These are phyloP conservation scores for Scedosporium dehoogii DNA, from an alignment of 2,329 filamentous ascomycete species.

Conservation along the genomic window DNA sequence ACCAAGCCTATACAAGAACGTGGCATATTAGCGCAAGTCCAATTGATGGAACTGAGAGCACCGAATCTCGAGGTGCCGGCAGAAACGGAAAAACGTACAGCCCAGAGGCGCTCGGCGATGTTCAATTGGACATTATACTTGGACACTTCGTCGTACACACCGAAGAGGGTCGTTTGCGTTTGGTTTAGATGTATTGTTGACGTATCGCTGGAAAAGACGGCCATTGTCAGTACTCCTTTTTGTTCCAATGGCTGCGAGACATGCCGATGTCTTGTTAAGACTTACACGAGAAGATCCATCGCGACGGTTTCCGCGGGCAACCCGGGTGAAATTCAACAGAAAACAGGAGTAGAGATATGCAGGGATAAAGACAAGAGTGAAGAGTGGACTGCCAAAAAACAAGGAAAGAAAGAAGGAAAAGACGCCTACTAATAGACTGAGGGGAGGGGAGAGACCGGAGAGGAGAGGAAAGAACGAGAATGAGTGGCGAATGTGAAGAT, in stretches of 20 bases:
- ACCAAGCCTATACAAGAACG: constrained; percentile 56
- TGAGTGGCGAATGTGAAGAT: constrained; percentile 1
- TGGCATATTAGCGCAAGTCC: constrained; percentile 6
- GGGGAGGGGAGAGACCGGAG: not conserved
- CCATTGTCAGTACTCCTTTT: not conserved
- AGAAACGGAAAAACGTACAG: constrained; percentile 38
- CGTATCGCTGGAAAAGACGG: constrained; percentile 32
- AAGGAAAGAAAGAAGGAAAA: not conserved
- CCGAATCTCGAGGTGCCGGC: not conserved
- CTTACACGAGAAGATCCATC: constrained; percentile 6
- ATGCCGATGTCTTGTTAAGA: not conserved
- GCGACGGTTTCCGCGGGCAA: not conserved
- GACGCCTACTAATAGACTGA: not conserved
- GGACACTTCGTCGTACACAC: constrained; percentile 52
- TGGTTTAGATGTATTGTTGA: constrained; percentile 38
- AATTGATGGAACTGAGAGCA: not conserved
- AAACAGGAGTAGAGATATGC: not conserved
- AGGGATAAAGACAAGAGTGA: not conserved
- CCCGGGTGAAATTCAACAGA: not conserved
- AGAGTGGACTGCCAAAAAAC: not conserved
- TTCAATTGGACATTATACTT: constrained; percentile 80
- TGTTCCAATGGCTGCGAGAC: not conserved
- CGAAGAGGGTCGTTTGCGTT: constrained; percentile 38
- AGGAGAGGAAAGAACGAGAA: not conserved
- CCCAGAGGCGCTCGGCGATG: constrained; percentile 80